Evolutionary conservation across 208 protist genomes (phyloP).

Genomic region (Naegleria fowleri): DNA sequence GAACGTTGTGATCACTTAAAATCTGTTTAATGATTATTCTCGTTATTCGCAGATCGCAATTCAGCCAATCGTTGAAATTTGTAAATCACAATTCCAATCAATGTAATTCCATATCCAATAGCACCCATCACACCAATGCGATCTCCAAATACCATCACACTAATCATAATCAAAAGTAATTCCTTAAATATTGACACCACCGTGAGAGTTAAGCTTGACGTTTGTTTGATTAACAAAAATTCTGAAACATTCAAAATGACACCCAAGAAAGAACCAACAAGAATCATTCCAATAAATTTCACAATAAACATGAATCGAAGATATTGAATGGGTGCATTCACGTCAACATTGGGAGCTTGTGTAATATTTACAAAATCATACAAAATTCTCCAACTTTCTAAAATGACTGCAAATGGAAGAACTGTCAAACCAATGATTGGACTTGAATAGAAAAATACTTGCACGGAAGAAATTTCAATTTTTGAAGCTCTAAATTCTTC

Average conservation of each 20-base stretch:
- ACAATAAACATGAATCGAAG: background rate
- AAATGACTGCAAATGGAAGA: background rate
- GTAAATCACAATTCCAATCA: slow-evolving; percentile 2
- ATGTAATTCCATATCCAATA: background rate
- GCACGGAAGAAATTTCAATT: background rate
- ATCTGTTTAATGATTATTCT: background rate
- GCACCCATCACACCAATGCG: background rate
- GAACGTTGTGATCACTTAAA: no score
- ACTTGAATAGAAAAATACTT: background rate
- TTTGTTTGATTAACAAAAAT: slow-evolving; percentile 9
- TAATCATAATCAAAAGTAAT: slow-evolving; percentile 4
- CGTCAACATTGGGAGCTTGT: background rate
- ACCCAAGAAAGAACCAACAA: background rate
- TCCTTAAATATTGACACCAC: background rate
- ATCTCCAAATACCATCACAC: slow-evolving; percentile 1
- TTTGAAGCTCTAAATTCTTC: background rate
- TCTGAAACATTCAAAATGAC: background rate
- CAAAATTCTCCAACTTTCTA: background rate
- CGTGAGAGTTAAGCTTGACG: background rate
- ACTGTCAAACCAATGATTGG: background rate
- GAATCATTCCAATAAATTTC: background rate
- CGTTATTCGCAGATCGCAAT: background rate
- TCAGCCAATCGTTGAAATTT: background rate
- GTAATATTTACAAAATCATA: background rate
- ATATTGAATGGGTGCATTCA: background rate